Base-by-base conservation (phyloP, 202 grass and related monocot species). In the Saccharum hybrid region DNA sequence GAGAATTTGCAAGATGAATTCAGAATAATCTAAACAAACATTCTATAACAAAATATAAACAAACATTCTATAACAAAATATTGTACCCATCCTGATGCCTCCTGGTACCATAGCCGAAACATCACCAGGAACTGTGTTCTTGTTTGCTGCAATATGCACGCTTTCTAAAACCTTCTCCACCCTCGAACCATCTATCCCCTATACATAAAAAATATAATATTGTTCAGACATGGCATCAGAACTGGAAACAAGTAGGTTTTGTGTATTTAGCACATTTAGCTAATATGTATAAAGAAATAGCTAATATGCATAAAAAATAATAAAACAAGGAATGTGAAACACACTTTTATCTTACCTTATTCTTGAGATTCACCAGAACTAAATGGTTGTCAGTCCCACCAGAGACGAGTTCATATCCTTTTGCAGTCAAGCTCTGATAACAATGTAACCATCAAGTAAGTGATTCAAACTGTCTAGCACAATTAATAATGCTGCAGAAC, bases 361-460 rank as follows among this genome's bases (percentile, higher is more conserved):
- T 91, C 84, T 99, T 99, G 31, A 99, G 93, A 82, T 99, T 99
- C 42, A 99, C 97, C 81, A 99, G 89, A 38, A 99, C 97, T 81
- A 99, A 96, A 92, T 99, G 97, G 79, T 99, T 99, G 28, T 99
- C 93, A 66, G 97, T 99, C 26, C 97, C 97, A 80, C 97, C 97
- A 18, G 97, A 99, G 69, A 99, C 97, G 86, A 99, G 88, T 0
- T 99, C 93, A 43, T 96, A 99, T 21, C 97, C 93, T 92, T 83
- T 92, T 60, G 85, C 72, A 78, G 36, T 40, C 82, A 99, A 85
- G 68, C 76, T 73, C 97, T 99, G 86, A 91, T 57, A 71, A 83
- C 31, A 80, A 89, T 81, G 46, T 88, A 61, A 4, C 12, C 59
- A 77, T 75, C 23, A 63, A 77, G 82, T 75, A 72, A 73, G 8